Conservation (phyloP, 306 rosid genomes). For the Sophora flavescens region DNA sequence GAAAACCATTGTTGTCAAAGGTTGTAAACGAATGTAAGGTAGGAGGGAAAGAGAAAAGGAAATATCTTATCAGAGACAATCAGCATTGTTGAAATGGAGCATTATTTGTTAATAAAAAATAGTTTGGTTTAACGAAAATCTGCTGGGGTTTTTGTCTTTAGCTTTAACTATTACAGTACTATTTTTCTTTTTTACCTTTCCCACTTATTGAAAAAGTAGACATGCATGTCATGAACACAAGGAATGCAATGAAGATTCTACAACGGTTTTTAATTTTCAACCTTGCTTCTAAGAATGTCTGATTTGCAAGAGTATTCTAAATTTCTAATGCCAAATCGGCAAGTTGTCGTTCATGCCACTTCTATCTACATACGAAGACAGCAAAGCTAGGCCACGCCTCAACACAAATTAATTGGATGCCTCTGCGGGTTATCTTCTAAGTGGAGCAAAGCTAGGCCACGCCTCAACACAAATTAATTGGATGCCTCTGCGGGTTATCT, state of each 20-base stretch:
- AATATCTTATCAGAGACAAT: not conserved
- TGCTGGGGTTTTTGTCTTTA: constrained; percentile 30
- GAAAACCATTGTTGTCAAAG: constrained; percentile 49
- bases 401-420: constrained; percentile 36
- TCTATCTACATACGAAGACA: constrained; percentile 1
- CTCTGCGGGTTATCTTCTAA: no score
- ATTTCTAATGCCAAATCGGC: constrained; percentile 51
- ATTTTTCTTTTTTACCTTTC: not conserved
- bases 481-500: no score
- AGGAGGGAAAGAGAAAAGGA: constrained; percentile 21
- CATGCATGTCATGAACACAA: constrained; percentile 10
- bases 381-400: constrained; percentile 1
- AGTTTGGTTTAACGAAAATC: not conserved
- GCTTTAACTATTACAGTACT: not conserved
- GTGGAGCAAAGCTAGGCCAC: constrained; percentile 1
- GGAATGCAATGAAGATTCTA: constrained; percentile 29
- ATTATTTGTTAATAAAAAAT: constrained; percentile 30
- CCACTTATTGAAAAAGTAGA: not conserved
- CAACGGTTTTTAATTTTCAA: constrained; percentile 16
- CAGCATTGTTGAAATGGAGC: constrained; percentile 4
- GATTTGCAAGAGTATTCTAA: constrained; percentile 29
- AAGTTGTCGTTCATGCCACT: constrained; percentile 35
- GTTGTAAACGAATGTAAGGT: constrained; percentile 1
- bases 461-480: constrained; percentile 33
- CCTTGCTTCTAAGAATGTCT: constrained; percentile 36